Conservation (phyloP, 2,329 filamentous ascomycete species). For the Ceratocystis cubensis region DNA sequence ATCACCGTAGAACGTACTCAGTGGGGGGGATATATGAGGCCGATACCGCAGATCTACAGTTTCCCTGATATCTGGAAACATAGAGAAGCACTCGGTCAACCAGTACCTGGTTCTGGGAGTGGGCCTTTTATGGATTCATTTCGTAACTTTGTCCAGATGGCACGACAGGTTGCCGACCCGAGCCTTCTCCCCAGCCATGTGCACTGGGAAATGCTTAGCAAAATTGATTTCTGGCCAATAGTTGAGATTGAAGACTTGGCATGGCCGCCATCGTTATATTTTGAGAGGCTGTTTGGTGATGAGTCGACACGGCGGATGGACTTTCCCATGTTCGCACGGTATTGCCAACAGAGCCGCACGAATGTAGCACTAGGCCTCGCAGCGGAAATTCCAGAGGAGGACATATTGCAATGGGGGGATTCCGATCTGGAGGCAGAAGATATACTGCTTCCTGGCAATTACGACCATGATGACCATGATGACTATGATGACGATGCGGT, state of each 20-base stretch:
- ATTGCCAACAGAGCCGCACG: background rate
- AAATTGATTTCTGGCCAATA: conserved; percentile 14
- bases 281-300: conserved; percentile 6
- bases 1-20: conserved; percentile 2
- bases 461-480: background rate
- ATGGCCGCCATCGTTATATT: conserved; percentile 9
- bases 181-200: background rate
- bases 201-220: background rate
- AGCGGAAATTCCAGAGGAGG: background rate
- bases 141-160: background rate
- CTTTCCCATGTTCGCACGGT: conserved; percentile 1
- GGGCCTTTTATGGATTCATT: background rate
- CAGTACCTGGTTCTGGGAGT: conserved; percentile 7
- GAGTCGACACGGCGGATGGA: background rate
- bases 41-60: background rate
- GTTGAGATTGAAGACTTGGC: conserved; percentile 1
- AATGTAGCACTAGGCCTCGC: background rate
- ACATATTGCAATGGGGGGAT: background rate
- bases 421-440: background rate
- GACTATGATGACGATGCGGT: background rate
- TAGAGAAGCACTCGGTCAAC: background rate
- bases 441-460: background rate
- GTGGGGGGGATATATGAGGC: background rate
- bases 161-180: background rate
- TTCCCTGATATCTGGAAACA: conserved; percentile 12